Evolutionary conservation across 1,284 basidiomycete genomes (phyloP).

Genomic region (Irpex sp.): DNA sequence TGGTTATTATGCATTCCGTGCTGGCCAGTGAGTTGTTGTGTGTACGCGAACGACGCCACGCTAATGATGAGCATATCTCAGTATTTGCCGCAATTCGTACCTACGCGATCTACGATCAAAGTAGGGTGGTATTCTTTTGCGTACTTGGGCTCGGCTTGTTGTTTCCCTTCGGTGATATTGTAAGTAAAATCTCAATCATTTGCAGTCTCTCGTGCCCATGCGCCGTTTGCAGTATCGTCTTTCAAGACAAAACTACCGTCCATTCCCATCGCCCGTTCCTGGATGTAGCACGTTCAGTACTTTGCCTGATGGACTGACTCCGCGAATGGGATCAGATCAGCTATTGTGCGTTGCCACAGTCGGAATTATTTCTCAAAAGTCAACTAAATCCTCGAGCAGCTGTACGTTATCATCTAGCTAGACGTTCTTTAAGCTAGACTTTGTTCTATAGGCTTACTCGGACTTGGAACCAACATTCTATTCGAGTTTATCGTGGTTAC

Average conservation of each 20-base stretch:
- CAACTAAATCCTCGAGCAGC: background rate
- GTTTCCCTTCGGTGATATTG: background rate
- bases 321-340: background rate
- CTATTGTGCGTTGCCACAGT: background rate
- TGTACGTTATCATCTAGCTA: background rate
- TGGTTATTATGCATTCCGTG: background rate
- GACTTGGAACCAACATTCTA: background rate
- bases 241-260: background rate
- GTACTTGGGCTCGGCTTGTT: background rate
- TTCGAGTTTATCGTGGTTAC: background rate
- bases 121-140: background rate
- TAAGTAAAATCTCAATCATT: background rate
- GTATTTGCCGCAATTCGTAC: background rate
- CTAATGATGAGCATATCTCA: background rate
- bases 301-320: background rate
- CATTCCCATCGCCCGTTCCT: background rate
- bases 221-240: background rate
- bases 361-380: too few relatives aligned
- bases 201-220: background rate
- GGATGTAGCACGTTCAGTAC: background rate
- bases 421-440: background rate
- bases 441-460: background rate
- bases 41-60: background rate
- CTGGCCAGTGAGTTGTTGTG: background rate
- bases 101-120: background rate